Conservation (phyloP, 345 rosid species). For the Salix caprea region DNA sequence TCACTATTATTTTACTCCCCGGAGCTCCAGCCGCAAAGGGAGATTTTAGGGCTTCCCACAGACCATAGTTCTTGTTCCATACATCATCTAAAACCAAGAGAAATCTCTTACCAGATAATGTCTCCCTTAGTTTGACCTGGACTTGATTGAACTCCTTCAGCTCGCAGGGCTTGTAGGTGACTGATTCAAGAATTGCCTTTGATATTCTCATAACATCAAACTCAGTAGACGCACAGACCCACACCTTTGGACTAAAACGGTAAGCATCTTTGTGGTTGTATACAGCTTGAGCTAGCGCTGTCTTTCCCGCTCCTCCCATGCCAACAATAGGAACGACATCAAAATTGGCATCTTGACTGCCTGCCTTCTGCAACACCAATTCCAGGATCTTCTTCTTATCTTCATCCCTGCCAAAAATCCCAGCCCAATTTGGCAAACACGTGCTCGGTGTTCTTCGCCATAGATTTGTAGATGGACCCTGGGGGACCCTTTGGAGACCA, state of each 20-base stretch:
- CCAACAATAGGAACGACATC: too few species aligned
- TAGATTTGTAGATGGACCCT: neutral
- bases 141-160: neutral
- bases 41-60: neutral
- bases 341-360: neutral
- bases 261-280: too few species aligned
- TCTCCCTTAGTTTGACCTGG: neutral
- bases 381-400: conserved; percentile 11
- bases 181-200: conserved; percentile 1
- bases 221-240: conserved; percentile 31
- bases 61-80: neutral
- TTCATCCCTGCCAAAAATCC: conserved; percentile 29
- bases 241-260: conserved; percentile 3
- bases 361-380: neutral
- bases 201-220: conserved; percentile 28
- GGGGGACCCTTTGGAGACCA: conserved; percentile 9
- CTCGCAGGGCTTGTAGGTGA: neutral
- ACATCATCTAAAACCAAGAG: conserved; percentile 1
- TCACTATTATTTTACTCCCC: conserved; percentile 3
- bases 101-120: neutral
- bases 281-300: too few species aligned
- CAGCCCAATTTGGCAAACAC: conserved; percentile 5
- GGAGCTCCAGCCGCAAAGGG: neutral
- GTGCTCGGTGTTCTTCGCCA: neutral
- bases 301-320: too few species aligned